Base-by-base conservation (phyloP, 306 rosid genomes). In the Pyrus betulifolia region DNA sequence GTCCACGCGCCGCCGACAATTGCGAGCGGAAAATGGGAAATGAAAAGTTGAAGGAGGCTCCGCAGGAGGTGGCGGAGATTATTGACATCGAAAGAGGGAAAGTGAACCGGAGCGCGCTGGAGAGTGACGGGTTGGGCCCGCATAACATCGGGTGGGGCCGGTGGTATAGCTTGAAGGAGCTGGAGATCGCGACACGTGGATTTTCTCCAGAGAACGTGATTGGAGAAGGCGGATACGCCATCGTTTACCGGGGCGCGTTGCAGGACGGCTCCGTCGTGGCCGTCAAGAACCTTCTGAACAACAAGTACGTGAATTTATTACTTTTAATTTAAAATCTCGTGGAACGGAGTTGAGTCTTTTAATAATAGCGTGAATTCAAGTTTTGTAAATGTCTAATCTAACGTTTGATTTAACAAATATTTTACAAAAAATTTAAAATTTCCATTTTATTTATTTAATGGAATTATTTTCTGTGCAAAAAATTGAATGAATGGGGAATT, bases 191-290 rank as follows among this genome's bases (percentile, higher is more conserved):
- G 55, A 95, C 99, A 5, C 85, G 88, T 81, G 93, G 87, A 9
- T 95, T 95, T 44, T 45, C 90, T 0, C 81, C 82, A 9, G 86
- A 80, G 85, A 95, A 92, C 83, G 89, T 95, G 76, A 90, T 95
- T 75, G 99, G 99, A 11, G 99, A 92, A 85, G 99, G 99, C 11
- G 99, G 99, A 3, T 95, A 95, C 74, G 99, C 97, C 10, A 64
- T 95, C 67, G 99, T 95, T 22, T 95, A 88, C 79, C 84, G 90
- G 78, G 99, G 99, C 11, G 71, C 81, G 69, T 51, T 89, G 64
- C 87, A 79, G 69, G 97, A 95, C 79, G 92, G 91, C 2, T 89
- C 93, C 52, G 92, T 89, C 5, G 91, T 92, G 1, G 99, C 99
- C 22, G 97, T 95, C 14, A 95, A 95, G 86, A 92, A 92, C 80